Percentiles rank a stretch among this genome's conserved stretches.
These are phyloP conservation scores for Ceratocystis cacaofunesta DNA, from an alignment of 2,329 filamentous ascomycete genomes.

Conservation along the genomic window DNA sequence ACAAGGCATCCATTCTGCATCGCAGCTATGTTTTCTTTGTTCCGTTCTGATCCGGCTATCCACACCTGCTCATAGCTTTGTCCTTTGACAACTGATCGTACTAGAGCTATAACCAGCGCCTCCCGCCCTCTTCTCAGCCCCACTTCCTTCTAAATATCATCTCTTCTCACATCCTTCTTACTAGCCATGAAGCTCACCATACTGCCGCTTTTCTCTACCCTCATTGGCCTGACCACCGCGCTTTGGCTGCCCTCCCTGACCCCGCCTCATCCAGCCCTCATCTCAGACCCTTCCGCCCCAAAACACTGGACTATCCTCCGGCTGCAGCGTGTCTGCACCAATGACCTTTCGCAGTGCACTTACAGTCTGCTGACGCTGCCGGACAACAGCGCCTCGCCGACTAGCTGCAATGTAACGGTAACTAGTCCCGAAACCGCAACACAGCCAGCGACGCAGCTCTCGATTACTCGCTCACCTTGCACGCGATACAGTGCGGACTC, in stretches of 20 bases:
- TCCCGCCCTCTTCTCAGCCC: not conserved
- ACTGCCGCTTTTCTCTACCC: not conserved
- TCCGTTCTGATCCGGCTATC: not conserved
- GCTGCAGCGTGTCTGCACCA: not conserved
- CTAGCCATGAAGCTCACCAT: not conserved
- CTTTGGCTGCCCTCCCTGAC: not conserved
- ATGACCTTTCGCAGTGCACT: not conserved
- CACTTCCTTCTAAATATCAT: not conserved
- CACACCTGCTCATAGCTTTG: not conserved
- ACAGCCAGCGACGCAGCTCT: not conserved
- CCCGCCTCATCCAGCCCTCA: not conserved
- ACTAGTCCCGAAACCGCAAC: not conserved
- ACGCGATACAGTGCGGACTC: not conserved
- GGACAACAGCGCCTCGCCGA: not conserved
- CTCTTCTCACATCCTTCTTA: not conserved
- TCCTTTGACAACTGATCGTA: not conserved
- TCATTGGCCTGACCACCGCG: not conserved
- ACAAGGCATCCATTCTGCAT: not conserved
- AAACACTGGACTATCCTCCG: conserved; percentile 1
- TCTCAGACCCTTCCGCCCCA: not conserved
- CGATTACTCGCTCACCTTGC: not conserved
- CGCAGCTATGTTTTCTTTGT: not conserved
- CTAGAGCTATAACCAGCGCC: not conserved
- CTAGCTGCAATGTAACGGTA: not conserved
- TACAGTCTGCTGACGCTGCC: not conserved